Evolutionary conservation across 2,329 filamentous ascomycete genomes (phyloP).

Genomic region (Xylaria sp.): DNA sequence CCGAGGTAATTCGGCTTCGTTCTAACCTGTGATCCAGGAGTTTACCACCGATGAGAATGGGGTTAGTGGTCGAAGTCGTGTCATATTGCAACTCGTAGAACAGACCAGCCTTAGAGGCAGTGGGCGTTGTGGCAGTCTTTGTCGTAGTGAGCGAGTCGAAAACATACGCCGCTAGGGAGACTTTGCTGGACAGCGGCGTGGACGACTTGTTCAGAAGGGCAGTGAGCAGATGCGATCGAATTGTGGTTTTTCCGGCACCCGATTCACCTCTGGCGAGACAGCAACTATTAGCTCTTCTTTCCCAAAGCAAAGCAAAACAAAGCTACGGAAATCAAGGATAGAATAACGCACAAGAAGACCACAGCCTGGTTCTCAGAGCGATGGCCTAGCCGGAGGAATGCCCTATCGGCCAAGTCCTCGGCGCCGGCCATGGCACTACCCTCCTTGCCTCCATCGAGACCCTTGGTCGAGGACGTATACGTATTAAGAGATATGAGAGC

Average conservation of each 20-base stretch:
- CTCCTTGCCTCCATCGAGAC: slow-evolving; percentile 83
- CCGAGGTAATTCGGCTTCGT: slow-evolving; percentile 81
- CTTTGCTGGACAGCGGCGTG: slow-evolving; percentile 86
- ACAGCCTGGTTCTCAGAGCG: slow-evolving; percentile 90
- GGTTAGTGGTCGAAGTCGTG: slow-evolving; percentile 75
- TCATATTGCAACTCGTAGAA: slow-evolving; percentile 98
- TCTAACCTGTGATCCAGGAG: slow-evolving; percentile 90
- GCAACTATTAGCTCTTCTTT: slow-evolving; percentile 13
- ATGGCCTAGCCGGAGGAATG: slow-evolving; percentile 78
- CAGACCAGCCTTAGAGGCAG: slow-evolving; percentile 89
- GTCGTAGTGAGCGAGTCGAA: slow-evolving; percentile 96
- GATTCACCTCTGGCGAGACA: slow-evolving; percentile 71
- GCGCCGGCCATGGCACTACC: slow-evolving; percentile 89
- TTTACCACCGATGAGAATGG: slow-evolving; percentile 88
- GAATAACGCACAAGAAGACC: slow-evolving; percentile 75
- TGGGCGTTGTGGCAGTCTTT: slow-evolving; percentile 91
- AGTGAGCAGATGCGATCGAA: slow-evolving; percentile 82
- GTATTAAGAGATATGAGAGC: slow-evolving; percentile 91
- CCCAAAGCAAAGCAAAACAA: neutral
- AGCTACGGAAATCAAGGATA: neutral
- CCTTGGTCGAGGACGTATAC: slow-evolving; percentile 82
- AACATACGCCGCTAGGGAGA: slow-evolving; percentile 88
- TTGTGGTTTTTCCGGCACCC: slow-evolving; percentile 90
- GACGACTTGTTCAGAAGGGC: slow-evolving; percentile 83
- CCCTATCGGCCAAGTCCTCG: slow-evolving; percentile 83